Base-by-base conservation (phyloP, 768 basidiomycete genomes). In the Tephrocybe rancida region DNA sequence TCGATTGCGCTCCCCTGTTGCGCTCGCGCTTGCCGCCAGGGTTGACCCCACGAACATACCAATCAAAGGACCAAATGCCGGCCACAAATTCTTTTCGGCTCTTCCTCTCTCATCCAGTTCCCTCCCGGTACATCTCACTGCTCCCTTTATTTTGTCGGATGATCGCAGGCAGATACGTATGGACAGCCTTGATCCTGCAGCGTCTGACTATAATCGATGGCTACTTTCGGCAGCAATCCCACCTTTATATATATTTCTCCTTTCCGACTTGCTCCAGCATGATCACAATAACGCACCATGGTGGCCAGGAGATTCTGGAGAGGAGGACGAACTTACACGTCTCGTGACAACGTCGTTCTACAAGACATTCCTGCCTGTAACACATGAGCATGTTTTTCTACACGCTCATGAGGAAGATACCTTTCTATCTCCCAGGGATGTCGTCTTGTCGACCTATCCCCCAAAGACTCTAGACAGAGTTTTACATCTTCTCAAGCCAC, bases 91-190 rank as follows among this genome's bases (percentile, higher is more conserved):
- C 18, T 81, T 80, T 50, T 74, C 78, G 7, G 72, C 68, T 0
- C 64, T 82, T 5, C 80, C 78, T 0, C 67, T 82, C 1, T 72
- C 73, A 5, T 21, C 60, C 2, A 77, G 70, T 3, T 60, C 70
- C 3, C 64, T 83, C 0, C 79, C 80, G 0, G 68, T 77, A 1
- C 80, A 83, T 54, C 61, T 81, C 8, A 73, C 71, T 46, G 79
- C 75, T 1, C 73, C 78, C 0, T 81, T 80, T 55, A 69, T 77
- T 37, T 62, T 81, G 4, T 71, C 80, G 0, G 70, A 76, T 2
- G 80, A 83, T 57, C 62, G 80, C 30, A 61, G 80, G 30, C 67
- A 70, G 24, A 73, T 79, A 30, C 70, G 76, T 6, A 67, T 75
- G 41, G 78, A 80, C 57, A 68, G 65, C 3, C 67, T 67, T 26